Evolutionary conservation across 2,329 filamentous ascomycete species (phyloP), one percentile per base, ranked within the genome.

Genomic region (Alternaria infectoria): DNA sequence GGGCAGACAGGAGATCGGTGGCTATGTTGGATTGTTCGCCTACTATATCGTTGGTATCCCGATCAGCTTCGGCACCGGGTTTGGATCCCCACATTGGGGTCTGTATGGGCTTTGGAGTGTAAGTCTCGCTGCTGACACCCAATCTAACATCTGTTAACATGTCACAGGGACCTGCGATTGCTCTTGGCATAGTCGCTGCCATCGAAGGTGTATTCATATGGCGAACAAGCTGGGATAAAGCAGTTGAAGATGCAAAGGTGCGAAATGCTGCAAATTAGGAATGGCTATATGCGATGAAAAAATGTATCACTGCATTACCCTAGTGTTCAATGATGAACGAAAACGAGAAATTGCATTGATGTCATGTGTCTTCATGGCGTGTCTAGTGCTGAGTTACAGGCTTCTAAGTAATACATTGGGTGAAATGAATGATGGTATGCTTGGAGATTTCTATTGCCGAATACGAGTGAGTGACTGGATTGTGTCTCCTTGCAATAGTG

Each of bases 41-140:
- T 97, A 97, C 82, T 99, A 98, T 79, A 83, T 87, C 17, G 86
- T 98, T 25, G 95, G 93, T 0, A 85, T 98, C 80, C 95, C 96
- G 0, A 88, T 97, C 32, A 93, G 90, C 43, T 91, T 97, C 69
- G 88, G 87, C 5, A 88, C 91, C 0, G 91, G 90, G 0, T 97
- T 98, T 77, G 90, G 89, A 0, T 81, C 94, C 0, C 82, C 93
- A 0, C 85, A 85, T 19, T 96, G 91, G 93, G 88, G 89, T 50
- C 82, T 98, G 40, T 85, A 88, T 59, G 95, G 95, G 0, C 83
- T 98, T 17, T 98, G 95, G 95, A 83, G 58, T 59, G 77, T 79
- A 69, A 76, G 77, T 76, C 9, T 17, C 21, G 6, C 32, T 49
- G 9, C 2, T 47, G 10, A 36, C 4, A 15, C 13, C 17, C 10